Evolutionary conservation across 1,139 yeast genomes (phyloP).

Genomic region (Blastobotrys niveus): DNA sequence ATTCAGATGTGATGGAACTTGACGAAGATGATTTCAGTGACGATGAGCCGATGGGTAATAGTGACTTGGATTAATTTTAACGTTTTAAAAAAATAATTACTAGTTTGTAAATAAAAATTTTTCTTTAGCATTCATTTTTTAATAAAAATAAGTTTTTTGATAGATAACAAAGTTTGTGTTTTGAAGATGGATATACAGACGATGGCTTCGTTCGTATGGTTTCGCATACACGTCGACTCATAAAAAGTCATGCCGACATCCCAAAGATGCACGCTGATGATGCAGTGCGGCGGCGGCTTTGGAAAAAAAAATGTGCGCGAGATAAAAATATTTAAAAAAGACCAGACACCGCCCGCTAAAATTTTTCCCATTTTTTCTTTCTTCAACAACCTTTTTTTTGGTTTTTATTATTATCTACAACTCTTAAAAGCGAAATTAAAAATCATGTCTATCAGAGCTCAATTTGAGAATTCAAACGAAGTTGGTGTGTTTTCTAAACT

Average conservation of each 20-base stretch:
- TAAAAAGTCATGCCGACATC: no score
- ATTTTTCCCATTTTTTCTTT: not conserved
- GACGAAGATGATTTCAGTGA: constrained; percentile 45
- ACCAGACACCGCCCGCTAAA: not conserved
- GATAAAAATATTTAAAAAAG: not conserved
- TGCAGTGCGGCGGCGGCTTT: no score
- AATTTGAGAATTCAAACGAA: constrained; percentile 92
- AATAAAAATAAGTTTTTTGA: no score
- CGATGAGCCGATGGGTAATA: constrained; percentile 13
- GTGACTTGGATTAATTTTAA: constrained; percentile 13
- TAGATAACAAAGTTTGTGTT: no score
- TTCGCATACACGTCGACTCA: no score
- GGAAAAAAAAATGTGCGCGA: no score
- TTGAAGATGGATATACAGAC: no score
- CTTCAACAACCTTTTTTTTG: not conserved
- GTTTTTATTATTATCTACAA: not conserved
- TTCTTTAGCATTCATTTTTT: no score
- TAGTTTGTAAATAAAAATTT: constrained; percentile 2
- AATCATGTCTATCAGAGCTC: constrained; percentile 27
- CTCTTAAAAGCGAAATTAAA: not conserved
- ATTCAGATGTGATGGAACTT: constrained; percentile 54
- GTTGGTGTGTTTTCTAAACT: constrained; percentile 96
- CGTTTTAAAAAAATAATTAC: not conserved
- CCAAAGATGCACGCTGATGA: no score
- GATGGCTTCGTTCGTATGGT: no score